Base-by-base conservation (phyloP, 179 eudicot species). In the Beta lomatogona region DNA sequence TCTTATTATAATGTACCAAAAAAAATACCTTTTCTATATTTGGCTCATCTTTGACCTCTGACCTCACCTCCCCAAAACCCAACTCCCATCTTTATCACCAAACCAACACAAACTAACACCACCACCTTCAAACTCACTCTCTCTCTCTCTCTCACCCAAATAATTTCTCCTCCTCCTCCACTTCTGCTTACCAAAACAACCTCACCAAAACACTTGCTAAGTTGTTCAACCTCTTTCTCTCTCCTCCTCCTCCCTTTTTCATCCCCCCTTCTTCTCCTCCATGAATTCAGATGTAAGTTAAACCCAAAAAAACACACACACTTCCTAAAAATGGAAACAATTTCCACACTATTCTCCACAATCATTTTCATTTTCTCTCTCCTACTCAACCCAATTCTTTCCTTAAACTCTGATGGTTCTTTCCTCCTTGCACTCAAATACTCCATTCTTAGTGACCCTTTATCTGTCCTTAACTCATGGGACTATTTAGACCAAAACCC, bases 371-470 rank as follows among this genome's bases (percentile, higher is more conserved):
- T 75, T 25, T 25, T 46, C 85, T 60, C 79, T 77, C 15, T 80
- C 60, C 76, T 66, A 9, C 64, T 71, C 71, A 76, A 18, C 22
- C 78, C 85, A 19, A 82, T 83, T 28, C 61, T 82, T 2, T 77
- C 92, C 25, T 90, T 96, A 3, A 90, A 77, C 87, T 57, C 88
- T 6, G 98, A 96, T 64, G 99, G 97, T 10, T 78, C 92, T 0
- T 88, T 82, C 54, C 86, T 96, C 7, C 92, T 96, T 0, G 82
- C 98, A 0, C 85, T 96, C 88, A 91, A 87, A 36, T 91, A 94
- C 93, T 87, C 98, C n/a, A 76, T 92, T 50, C 82, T 94, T 9
- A 84, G 85, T 58, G 98, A 96, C 90, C 99, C 98, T 0, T 77
- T 89, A 72, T 87, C 90, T 0, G 87, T 88, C 52, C 91, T 96